phyloP scores from a whole-genome alignment of 805 yeast genomes.

The Saccharomycopsis olivae region DNA sequence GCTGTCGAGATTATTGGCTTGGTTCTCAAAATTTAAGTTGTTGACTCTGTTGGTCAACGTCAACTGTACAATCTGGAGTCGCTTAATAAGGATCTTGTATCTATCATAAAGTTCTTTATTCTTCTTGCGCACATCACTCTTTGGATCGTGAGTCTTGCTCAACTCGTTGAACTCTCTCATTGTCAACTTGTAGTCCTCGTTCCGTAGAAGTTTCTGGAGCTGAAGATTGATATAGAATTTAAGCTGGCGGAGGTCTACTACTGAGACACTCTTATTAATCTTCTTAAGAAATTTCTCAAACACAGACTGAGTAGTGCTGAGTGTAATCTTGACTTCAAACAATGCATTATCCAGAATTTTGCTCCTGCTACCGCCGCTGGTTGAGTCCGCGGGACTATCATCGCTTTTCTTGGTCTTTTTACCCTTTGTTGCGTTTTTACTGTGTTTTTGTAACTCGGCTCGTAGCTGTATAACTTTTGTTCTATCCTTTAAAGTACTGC shows the following conservation, averaged over 20 bases:
- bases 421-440: constrained; percentile 22
- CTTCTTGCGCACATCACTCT: constrained; percentile 1
- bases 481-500: constrained; percentile 59
- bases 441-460: constrained; percentile 58
- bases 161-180: not conserved
- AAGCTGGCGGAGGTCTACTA: constrained; percentile 37
- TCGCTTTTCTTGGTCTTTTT: constrained; percentile 14
- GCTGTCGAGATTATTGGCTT: constrained; percentile 4
- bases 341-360: constrained; percentile 11
- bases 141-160: not conserved
- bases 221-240: constrained; percentile 38
- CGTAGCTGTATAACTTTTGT: constrained; percentile 65
- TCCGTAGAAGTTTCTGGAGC: constrained; percentile 30
- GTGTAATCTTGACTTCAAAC: constrained; percentile 27
- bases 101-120: constrained; percentile 7
- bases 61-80: constrained; percentile 17
- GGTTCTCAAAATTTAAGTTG: constrained; percentile 11
- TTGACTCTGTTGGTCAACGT: constrained; percentile 16
- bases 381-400: not conserved
- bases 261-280: constrained; percentile 25
- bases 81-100: constrained; percentile 13
- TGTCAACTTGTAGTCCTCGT: constrained; percentile 17
- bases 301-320: constrained; percentile 30
- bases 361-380: constrained; percentile 18
- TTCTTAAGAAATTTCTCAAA: constrained; percentile 32